Percentiles rank a stretch among this genome's conserved stretches.
Conservation (phyloP, 495 filamentous ascomycete genomes). For the Aspergillus nanangensis region DNA sequence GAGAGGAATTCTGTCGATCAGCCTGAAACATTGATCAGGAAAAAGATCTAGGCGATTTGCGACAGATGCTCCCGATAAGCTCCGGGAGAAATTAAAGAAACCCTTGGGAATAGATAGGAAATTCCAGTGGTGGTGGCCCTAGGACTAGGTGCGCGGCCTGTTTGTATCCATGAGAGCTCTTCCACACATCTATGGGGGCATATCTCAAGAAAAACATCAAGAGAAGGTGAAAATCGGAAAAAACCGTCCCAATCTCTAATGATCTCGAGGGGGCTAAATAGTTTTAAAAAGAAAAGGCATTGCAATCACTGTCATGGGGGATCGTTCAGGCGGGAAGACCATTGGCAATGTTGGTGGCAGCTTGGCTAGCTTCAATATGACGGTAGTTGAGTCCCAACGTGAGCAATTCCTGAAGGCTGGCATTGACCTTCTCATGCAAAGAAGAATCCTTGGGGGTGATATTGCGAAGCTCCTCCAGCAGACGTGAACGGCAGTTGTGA, state of each 20-base stretch:
- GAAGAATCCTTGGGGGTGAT: slow-evolving; percentile 40
- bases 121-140: slow-evolving; percentile 1
- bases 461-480: slow-evolving; percentile 37
- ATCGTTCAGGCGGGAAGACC: slow-evolving; percentile 32
- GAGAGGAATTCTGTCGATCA: too few species aligned
- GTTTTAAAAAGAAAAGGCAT: slow-evolving; percentile 3
- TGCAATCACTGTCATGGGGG: neutral
- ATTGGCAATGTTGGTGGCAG: slow-evolving; percentile 30
- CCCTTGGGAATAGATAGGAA: neutral
- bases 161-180: neutral
- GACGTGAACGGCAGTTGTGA: slow-evolving; percentile 37
- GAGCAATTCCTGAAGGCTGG: slow-evolving; percentile 44
- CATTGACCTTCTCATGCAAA: slow-evolving; percentile 46
- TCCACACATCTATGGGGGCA: slow-evolving; percentile 2
- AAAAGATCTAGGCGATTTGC: too few species aligned
- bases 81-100: neutral
- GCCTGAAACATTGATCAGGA: too few species aligned
- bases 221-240: neutral
- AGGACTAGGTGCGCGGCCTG: neutral
- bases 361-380: slow-evolving; percentile 43
- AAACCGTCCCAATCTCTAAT: neutral
- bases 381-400: slow-evolving; percentile 43
- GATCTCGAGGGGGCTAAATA: neutral
- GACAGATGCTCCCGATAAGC: slow-evolving; percentile 2
- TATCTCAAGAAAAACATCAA: neutral